Evolutionary conservation across 2,329 filamentous ascomycete species (phyloP).

Genomic region (Neofusicoccum laricinum): DNA sequence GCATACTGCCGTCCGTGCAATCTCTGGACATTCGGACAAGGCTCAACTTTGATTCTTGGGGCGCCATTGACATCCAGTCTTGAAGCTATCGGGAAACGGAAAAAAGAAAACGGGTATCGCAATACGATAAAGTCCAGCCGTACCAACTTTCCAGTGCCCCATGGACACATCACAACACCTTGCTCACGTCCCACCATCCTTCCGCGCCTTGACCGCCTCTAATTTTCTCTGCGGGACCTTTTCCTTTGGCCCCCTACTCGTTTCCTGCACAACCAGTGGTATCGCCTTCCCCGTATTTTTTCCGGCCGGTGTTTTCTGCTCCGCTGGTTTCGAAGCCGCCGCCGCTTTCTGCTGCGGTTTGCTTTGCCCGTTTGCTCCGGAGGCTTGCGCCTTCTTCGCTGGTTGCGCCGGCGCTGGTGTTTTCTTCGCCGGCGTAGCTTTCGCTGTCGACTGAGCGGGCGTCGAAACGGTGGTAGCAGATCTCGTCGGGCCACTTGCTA

Average conservation of each 20-base stretch:
- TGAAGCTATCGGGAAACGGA: neutral
- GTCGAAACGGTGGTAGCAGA: neutral
- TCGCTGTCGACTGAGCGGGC: neutral
- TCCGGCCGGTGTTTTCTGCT: neutral
- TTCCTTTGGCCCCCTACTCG: constrained; percentile 10
- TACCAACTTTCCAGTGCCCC: neutral
- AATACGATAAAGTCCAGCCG: neutral
- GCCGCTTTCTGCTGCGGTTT: neutral
- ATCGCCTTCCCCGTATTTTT: neutral
- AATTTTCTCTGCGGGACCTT: constrained; percentile 1
- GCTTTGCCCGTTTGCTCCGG: neutral
- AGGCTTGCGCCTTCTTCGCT: neutral
- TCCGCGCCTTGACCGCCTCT: neutral
- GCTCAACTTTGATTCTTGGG: too few species aligned
- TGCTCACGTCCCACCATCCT: neutral
- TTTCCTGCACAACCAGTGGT: constrained; percentile 5
- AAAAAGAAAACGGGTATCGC: neutral
- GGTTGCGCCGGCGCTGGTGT: neutral
- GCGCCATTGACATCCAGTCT: neutral
- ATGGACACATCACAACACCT: neutral
- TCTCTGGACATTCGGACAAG: too few species aligned
- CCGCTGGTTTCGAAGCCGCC: neutral
- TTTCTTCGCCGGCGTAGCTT: neutral
- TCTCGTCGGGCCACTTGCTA: neutral
- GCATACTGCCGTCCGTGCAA: neutral